A percentile compares a stretch with the other conserved stretches of the same genome.
Conservation (phyloP, 2,329 filamentous ascomycete species). For the Trichoderma lentiforme region DNA sequence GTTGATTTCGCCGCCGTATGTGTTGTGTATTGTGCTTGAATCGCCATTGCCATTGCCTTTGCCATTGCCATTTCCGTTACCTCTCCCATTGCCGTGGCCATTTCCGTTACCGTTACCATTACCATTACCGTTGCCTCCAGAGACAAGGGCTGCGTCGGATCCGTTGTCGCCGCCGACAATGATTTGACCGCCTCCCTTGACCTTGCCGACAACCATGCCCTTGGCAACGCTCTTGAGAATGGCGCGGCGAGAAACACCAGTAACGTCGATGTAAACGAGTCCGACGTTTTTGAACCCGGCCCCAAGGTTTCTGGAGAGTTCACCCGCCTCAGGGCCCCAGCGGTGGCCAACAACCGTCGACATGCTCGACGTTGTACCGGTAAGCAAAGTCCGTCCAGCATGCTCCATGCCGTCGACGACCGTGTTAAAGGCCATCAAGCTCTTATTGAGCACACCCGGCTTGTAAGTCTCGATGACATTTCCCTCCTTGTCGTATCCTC, state of each 20-base stretch:
- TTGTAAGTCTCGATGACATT: slow-evolving; percentile 67
- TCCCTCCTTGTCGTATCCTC: slow-evolving; percentile 68
- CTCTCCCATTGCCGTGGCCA: background rate
- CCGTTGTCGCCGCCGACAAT: slow-evolving; percentile 63
- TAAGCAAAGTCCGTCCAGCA: slow-evolving; percentile 73
- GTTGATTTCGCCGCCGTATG: slow-evolving; percentile 29
- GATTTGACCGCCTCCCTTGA: slow-evolving; percentile 69
- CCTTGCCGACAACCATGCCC: slow-evolving; percentile 86
- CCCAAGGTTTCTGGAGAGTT: slow-evolving; percentile 70
- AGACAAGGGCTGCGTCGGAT: slow-evolving; percentile 19
- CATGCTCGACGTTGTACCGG: slow-evolving; percentile 71
- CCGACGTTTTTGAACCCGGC: slow-evolving; percentile 94
- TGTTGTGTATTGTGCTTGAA: slow-evolving; percentile 21
- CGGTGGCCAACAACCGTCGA: slow-evolving; percentile 84
- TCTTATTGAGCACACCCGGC: slow-evolving; percentile 91
- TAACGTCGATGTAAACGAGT: slow-evolving; percentile 93
- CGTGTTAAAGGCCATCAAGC: slow-evolving; percentile 92
- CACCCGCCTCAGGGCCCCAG: slow-evolving; percentile 82
- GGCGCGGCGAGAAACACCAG: slow-evolving; percentile 83
- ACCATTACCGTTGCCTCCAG: slow-evolving; percentile 25
- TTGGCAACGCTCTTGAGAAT: slow-evolving; percentile 94
- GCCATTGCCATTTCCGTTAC: background rate
- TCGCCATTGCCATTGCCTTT: background rate
- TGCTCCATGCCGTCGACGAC: slow-evolving; percentile 92
- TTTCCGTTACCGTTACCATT: background rate